Evolutionary conservation across 2,329 filamentous ascomycete genomes (phyloP).

Genomic region (Pseudogymnoascus sp.): DNA sequence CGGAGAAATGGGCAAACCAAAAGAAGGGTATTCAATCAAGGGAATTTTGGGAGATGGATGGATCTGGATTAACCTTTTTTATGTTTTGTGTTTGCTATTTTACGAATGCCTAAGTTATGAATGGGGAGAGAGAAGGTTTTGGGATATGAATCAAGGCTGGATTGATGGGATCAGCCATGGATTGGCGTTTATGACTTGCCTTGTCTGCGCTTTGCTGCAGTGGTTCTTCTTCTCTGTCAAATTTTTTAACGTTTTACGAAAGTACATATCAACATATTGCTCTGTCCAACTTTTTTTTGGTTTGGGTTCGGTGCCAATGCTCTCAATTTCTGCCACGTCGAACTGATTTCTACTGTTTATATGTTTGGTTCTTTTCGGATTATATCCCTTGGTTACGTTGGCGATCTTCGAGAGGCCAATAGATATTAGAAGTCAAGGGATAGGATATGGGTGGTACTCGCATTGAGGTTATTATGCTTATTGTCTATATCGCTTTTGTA

Average conservation of each 20-base stretch:
- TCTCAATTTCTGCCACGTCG: not conserved
- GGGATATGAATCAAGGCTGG: not conserved
- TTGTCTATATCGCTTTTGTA: conserved; percentile 1
- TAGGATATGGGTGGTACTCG: not conserved
- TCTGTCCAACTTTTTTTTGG: not conserved
- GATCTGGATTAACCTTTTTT: not conserved
- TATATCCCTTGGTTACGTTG: not conserved
- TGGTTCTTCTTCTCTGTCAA: conserved; percentile 4
- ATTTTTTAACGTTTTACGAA: conserved; percentile 7
- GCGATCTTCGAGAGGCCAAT: not conserved
- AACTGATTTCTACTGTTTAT: not conserved
- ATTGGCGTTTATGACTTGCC: not conserved
- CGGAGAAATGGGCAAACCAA: not conserved
- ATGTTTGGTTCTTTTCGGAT: not conserved
- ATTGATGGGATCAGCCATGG: not conserved
- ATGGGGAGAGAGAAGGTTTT: not conserved
- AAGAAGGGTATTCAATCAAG: not conserved
- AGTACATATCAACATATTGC: conserved; percentile 7
- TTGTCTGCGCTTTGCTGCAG: not conserved
- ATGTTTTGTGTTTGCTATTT: not conserved
- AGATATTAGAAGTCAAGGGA: not conserved
- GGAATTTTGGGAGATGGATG: not conserved
- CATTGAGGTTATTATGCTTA: not conserved
- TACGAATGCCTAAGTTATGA: not conserved
- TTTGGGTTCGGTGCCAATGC: not conserved